These are phyloP conservation scores for Populus nigra DNA, from an alignment of 345 rosid species.

Conservation along the genomic window DNA sequence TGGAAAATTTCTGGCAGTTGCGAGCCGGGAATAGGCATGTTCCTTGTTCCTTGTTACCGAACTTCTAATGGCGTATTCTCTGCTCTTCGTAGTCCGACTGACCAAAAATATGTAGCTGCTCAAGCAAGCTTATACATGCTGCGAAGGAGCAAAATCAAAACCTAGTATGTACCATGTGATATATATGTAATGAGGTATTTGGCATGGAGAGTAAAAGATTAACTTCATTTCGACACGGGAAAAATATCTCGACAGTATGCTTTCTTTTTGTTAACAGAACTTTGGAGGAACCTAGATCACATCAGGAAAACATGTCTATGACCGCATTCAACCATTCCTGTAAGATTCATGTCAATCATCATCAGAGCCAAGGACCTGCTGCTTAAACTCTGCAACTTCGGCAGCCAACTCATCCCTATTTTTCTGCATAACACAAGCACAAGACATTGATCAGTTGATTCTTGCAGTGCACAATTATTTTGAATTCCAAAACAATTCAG, in stretches of 20 bases:
- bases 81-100: background rate
- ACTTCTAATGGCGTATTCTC: background rate
- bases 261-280: background rate
- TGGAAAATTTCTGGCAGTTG: too few relatives aligned
- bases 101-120: background rate
- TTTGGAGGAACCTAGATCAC: background rate
- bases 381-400: slow-evolving; percentile 67
- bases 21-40: too few relatives aligned
- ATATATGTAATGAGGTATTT: background rate
- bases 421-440: slow-evolving; percentile 33
- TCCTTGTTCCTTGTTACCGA: background rate
- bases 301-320: background rate
- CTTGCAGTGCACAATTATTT: background rate
- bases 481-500: background rate
- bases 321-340: background rate
- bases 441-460: background rate
- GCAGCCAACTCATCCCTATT: slow-evolving; percentile 63
- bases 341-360: slow-evolving; percentile 31
- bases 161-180: background rate
- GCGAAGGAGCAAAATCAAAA: background rate
- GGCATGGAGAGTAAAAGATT: background rate
- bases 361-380: slow-evolving; percentile 63
- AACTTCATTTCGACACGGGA: background rate
- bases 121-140: background rate
- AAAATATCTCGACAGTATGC: background rate